Conservation (phyloP, 1,284 basidiomycete species). For the Coriolopsis trogii region DNA sequence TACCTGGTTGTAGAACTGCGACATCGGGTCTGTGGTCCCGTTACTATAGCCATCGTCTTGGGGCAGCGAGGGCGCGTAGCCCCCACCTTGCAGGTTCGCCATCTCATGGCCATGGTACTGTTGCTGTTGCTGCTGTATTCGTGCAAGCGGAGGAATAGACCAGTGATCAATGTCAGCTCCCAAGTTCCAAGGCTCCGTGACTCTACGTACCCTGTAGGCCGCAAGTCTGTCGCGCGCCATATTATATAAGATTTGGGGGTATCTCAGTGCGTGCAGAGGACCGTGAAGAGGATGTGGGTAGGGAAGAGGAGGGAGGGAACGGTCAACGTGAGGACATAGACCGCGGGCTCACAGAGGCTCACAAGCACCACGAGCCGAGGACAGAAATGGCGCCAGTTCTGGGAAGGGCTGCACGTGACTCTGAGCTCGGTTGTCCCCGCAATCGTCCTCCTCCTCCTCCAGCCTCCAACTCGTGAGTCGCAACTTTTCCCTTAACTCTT, state of each 20-base stretch:
- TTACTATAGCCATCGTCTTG: constrained; percentile 28
- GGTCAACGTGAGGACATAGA: constrained; percentile 12
- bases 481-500: too few species aligned
- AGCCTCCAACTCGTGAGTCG: not conserved
- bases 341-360: not conserved
- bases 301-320: constrained; percentile 8
- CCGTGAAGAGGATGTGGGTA: not conserved
- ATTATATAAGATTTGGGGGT: constrained; percentile 19
- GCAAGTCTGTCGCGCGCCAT: constrained; percentile 46
- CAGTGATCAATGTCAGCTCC: too few species aligned
- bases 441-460: not conserved
- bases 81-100: constrained; percentile 23
- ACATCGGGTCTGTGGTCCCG: constrained; percentile 36
- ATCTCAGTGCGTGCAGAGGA: constrained; percentile 26
- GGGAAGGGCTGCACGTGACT: not conserved
- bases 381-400: not conserved
- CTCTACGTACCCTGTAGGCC: constrained; percentile 40
- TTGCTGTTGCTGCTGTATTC: constrained; percentile 34
- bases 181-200: too few species aligned
- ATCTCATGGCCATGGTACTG: constrained; percentile 37
- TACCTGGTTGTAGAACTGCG: constrained; percentile 46
- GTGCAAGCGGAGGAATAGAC: constrained; percentile 15
- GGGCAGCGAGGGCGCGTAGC: constrained; percentile 9
- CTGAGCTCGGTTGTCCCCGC: not conserved
- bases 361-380: not conserved